Evolutionary conservation across 306 rosid genomes (phyloP), one percentile per base, ranked within the genome.

Genomic region (Canavalia gladiata): DNA sequence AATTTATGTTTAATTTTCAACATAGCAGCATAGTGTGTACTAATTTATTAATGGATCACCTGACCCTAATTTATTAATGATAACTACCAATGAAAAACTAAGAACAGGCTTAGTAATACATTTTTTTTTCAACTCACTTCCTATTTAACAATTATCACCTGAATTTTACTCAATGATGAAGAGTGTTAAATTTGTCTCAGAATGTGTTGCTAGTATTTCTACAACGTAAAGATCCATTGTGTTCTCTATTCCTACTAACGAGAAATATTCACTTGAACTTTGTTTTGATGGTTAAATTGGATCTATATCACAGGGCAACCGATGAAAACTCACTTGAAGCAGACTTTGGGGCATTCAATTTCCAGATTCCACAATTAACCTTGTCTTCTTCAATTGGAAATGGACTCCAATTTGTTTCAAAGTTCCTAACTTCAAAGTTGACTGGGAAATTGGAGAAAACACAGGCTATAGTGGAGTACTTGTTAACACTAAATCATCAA

Each of bases 371-470:
- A 56, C 89, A 83, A 18, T 83, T 94, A 71, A 81, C 88, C 18
- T 80, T 91, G 13, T 81, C 97, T 37, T 91, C 98, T 74, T 94
- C 98, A 50, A 90, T 94, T 68, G 98, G 98, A 82, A 90, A 92
- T 69, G 98, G 98, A 37, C 71, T 91, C 11, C 41, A 47, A 54
- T 89, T 83, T 81, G 84, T 85, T 70, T 85, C 94, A 10, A 94
- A 92, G 85, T 90, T 90, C 78, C 73, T 87, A 13, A 86, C 91
- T 55, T 79, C 94, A 46, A 87, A 72, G 79, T 75, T 90, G 57
- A 60, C 89, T 43, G 92, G 92, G 50, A 88, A 82, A 75, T 45
- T 83, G 83, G 89, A 87, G 46, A 87, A 85, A 74, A 81, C 88
- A 42, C 97, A 94, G 51, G 87, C 97, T 39, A 89, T 94, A 25